Evolutionary conservation across 495 filamentous ascomycete genomes (phyloP), one percentile per base, ranked within the genome.

Genomic region (Penicillium crystallinum): DNA sequence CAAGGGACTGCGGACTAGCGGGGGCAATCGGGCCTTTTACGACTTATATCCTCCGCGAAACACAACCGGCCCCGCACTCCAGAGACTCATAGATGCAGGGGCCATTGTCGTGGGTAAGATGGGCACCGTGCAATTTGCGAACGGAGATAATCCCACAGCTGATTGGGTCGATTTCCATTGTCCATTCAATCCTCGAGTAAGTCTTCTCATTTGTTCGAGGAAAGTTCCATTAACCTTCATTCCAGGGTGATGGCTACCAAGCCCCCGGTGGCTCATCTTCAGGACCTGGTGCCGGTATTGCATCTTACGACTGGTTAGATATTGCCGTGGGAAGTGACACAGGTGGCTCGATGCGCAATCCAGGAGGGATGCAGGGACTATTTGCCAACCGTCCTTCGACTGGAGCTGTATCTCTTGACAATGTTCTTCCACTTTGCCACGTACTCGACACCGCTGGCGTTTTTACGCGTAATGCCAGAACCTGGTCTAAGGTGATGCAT

Each of bases 101-200:
- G 76, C 70, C n/a, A 56, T 78, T 6, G 47, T 78, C 27, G 67
- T 80, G 0, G 77, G 77, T 2, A 78, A 79, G 49, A 72, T 68
- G 31, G 74, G 73, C 22, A 75, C 73, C 0, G 67, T 63, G 9
- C 75, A 80, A 51, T 73, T 80, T 46, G 69, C 73, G 9, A 68
- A 71, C 22, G 68, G 69, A 3, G 65, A 74, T 35, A 52, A 47
- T 4, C 57, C 70, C 1, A 71, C 63, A 14, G 72, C 60, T 27
- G 69, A 67, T 52, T 70, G 73, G 71, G 63, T 72, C 2, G 73
- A 74, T 37, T 73, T 68, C 43, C 70, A 68, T 52, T 65, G 61
- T 18, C 71, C 73, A 7, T 74, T 74, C 57, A 74, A 76, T 33
- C 68, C 73, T 7, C 60, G 73, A 7, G 55, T 58, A 50, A 31